Base-by-base conservation (phyloP, 306 rosid genomes). In the Hylodesmum podocarpum region DNA sequence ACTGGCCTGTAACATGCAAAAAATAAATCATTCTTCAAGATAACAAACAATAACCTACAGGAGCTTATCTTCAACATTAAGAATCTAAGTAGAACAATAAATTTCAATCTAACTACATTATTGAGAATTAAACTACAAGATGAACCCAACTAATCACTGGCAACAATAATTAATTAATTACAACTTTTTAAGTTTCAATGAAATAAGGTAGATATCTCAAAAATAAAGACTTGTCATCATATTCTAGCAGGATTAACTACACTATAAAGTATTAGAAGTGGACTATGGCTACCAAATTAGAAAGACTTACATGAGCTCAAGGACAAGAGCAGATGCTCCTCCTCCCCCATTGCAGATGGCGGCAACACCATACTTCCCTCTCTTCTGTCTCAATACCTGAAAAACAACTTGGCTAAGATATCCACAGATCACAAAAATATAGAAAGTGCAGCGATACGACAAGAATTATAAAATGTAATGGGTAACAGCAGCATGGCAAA, bases 321-420 rank as follows among this genome's bases (percentile, higher is more conserved):
- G 31, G 47, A 92, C 96, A 63, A 94, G 84, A 24, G 98, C 91
- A 53, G 98, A 94, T n/a, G 98, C 97, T 9, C 98, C 98, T 51
- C 98, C 98, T 79, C 97, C 98, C 16, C 98, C 98, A 29, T 94
- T 92, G 88, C 98, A 94, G 64, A 94, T 87, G 36, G 85, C 90
- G 29, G 62, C 95, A 82, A 92, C 89, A 31, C 98, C 98, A 71
- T 90, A 92, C 86, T 74, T 92, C 50, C 97, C 96, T 61, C 90
- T 86, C 81, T 83, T 86, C 24, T 92, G 91, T 70, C 93, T 92
- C 73, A 90, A 70, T 67, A 92, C 96, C 98, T 94, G 88, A 69
- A 72, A 82, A 71, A 84, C 77, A 72, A 59, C 46, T 37, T 40
- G 61, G 37, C 72, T 67, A 36, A 83, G 72, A 76, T 53, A 72